Percentiles rank a stretch among this genome's conserved stretches.
These are phyloP conservation scores for Ichthyophthirius multifiliis DNA, from an alignment of 169 alveolate species.

Conservation along the genomic window DNA sequence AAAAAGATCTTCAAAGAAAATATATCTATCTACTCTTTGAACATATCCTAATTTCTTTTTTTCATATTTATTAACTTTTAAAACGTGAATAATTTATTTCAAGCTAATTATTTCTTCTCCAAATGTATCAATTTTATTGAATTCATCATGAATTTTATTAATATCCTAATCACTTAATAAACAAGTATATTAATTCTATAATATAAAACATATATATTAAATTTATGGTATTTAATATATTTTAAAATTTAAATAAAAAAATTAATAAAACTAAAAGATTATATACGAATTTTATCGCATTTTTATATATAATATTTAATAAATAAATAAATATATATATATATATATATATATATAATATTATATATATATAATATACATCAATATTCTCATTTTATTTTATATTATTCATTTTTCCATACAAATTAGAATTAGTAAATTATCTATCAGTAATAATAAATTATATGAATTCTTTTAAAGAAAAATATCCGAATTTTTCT, in stretches of 20 bases:
- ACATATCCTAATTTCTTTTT: background rate
- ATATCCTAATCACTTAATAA: background rate
- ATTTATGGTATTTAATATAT: no score
- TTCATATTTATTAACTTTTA: background rate
- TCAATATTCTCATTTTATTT: background rate
- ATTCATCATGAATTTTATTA: background rate
- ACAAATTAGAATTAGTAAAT: background rate
- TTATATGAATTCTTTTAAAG: background rate
- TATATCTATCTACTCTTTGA: background rate
- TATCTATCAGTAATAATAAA: background rate
- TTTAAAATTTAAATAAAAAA: no score
- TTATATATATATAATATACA: no score
- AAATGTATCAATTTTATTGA: constrained; percentile 12
- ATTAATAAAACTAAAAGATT: no score
- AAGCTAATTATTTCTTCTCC: background rate
- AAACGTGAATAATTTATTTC: background rate
- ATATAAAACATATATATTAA: no score
- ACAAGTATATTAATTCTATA: no score
- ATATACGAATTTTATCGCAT: no score
- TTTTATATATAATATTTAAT: no score
- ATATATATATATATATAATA: no score
- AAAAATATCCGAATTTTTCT: background rate
- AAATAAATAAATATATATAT: no score
- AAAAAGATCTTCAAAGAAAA: background rate
- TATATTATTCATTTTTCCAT: background rate